Evolutionary conservation across 768 basidiomycete genomes (phyloP), one percentile per base, ranked within the genome.

Genomic region (Mycena chlorophos): DNA sequence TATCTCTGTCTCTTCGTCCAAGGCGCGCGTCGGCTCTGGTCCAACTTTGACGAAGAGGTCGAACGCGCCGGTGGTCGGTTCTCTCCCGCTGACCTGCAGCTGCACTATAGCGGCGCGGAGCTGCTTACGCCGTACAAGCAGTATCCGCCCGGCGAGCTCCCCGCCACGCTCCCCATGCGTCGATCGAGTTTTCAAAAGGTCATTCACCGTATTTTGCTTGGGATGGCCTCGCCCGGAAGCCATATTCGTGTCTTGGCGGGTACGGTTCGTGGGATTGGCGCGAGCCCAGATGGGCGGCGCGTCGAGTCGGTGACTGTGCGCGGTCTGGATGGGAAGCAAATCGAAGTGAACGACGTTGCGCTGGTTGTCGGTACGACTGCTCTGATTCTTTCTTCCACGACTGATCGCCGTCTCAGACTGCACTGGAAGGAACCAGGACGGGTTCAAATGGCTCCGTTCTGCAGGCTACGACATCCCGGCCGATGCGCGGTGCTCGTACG

Each of bases 361-460:
- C 37, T 63, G 2, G 52, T 63, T 19, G 55, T 50, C 1, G 52
- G 47, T 57, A 14, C 14, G 50, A 28, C 20, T 23, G 8, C 14
- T 16, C 5, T 29, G 29, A 8, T 51, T 8, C n/a, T 27, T 12
- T 39, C 13, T 13, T 40, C 37, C 30, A 12, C 25, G 16, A 16
- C 27, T 29, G 19, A 43, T 20, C 13, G 47, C 25, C 20, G 5
- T 25, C 12, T 3, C 25, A 66, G 68, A 66, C 34, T 65, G 67
- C 49, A 67, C 67, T 4, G 68, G 66, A 2, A 27, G 51, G 12
- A 55, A 54, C 16, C 63, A 62, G 31, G 61, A 54, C 2, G 67
- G 66, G 13, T 57, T 59, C 2, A 59, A 61, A n/a, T 56, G 57
- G 57, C 42, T 66, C 23, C 29, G 52, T 43, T 26, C 46, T 4